phyloP scores from a whole-genome alignment of 2,329 filamentous ascomycete species.

The Apiospora pterosperma region DNA sequence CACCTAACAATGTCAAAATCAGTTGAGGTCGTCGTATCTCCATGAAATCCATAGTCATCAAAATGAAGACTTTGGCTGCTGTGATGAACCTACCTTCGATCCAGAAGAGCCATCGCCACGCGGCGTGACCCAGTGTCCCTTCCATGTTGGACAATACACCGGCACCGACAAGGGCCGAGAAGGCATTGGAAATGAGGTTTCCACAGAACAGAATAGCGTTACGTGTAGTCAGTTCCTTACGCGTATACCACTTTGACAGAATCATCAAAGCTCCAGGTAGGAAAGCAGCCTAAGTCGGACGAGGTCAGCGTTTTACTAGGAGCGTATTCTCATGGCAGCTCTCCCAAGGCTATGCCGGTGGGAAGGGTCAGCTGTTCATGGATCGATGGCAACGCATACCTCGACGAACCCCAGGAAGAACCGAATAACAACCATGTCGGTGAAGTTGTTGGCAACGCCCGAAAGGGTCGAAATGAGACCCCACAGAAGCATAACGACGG shows the following conservation, averaged over 20 bases:
- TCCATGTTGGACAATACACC: constrained; percentile 59
- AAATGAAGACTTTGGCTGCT: background rate
- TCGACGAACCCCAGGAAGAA: constrained; percentile 59
- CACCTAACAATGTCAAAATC: constrained; percentile 42
- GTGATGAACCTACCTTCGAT: constrained; percentile 17
- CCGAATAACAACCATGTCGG: constrained; percentile 51
- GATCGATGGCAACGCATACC: background rate
- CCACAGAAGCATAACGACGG: constrained; percentile 54
- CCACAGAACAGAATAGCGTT: constrained; percentile 58
- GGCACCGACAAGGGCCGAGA: constrained; percentile 55
- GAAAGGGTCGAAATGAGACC: constrained; percentile 57
- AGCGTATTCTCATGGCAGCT: background rate
- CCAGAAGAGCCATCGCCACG: constrained; percentile 61
- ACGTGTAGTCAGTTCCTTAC: constrained; percentile 50
- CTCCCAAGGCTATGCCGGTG: background rate
- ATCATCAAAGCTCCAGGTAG: constrained; percentile 61
- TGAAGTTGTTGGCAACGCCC: constrained; percentile 48
- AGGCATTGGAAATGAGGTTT: constrained; percentile 58
- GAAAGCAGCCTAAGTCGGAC: constrained; percentile 53
- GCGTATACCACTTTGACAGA: constrained; percentile 65
- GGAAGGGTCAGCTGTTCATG: background rate
- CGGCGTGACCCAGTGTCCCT: constrained; percentile 48
- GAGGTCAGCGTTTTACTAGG: background rate
- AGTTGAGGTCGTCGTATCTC: background rate
- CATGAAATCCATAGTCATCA: background rate